A percentile compares a stretch with the other conserved stretches of the same genome.
These are phyloP conservation scores for Sclerotinia glacialis DNA, from an alignment of 2,329 filamentous ascomycete genomes.

Conservation along the genomic window DNA sequence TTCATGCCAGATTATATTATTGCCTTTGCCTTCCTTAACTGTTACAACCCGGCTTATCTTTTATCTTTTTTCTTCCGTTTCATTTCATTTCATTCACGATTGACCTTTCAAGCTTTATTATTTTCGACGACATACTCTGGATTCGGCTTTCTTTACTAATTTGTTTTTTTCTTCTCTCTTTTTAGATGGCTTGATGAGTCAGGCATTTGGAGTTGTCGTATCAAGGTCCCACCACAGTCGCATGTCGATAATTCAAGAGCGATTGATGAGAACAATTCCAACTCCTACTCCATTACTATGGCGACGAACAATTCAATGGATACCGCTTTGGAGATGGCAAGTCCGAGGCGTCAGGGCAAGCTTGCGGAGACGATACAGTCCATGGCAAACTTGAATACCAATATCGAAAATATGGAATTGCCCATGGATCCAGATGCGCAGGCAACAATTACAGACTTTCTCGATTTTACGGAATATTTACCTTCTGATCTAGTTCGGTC, in stretches of 20 bases:
- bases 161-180: constrained; percentile 11
- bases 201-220: constrained; percentile 39
- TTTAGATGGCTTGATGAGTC: constrained; percentile 38
- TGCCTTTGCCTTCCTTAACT: too few species aligned
- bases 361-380: constrained; percentile 38
- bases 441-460: constrained; percentile 67
- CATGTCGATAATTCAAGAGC: constrained; percentile 23
- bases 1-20: neutral
- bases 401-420: constrained; percentile 36
- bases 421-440: constrained; percentile 62
- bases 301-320: constrained; percentile 32
- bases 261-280: constrained; percentile 16
- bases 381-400: constrained; percentile 36
- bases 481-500: constrained; percentile 65
- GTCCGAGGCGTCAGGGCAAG: constrained; percentile 37
- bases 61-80: constrained; percentile 6
- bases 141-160: constrained; percentile 17
- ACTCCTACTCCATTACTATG: constrained; percentile 24
- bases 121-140: neutral
- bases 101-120: neutral
- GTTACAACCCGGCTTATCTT: too few species aligned
- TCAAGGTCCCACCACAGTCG: constrained; percentile 34
- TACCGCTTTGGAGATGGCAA: constrained; percentile 31
- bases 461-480: constrained; percentile 63
- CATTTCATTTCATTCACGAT: constrained; percentile 8